A percentile compares a stretch with the other conserved stretches of the same genome.
Conservation (phyloP, 2,329 filamentous ascomycete genomes). For the Annulohypoxylon truncatum region DNA sequence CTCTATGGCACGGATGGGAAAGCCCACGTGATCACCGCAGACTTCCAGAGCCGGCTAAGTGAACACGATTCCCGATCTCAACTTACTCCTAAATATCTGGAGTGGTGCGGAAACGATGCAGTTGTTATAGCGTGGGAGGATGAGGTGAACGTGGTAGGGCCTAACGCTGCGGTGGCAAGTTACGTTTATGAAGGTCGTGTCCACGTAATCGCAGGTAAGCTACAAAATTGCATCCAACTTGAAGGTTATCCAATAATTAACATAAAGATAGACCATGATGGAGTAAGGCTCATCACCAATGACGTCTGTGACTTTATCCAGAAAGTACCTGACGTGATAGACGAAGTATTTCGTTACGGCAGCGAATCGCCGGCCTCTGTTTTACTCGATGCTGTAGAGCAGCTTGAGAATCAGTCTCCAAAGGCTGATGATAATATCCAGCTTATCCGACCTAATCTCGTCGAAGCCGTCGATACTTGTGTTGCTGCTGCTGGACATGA, state of each 20-base stretch:
- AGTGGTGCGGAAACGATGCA: constrained; percentile 97
- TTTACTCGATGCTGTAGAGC: constrained; percentile 90
- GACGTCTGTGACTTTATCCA: constrained; percentile 98
- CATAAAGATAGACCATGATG: constrained; percentile 72
- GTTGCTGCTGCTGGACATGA: constrained; percentile 94
- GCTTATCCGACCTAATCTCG: constrained; percentile 85
- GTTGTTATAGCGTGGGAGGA: constrained; percentile 97
- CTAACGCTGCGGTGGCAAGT: constrained; percentile 77
- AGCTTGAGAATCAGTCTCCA: constrained; percentile 91
- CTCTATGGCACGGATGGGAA: constrained; percentile 88
- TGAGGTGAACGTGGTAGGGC: constrained; percentile 93
- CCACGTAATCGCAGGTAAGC: constrained; percentile 83
- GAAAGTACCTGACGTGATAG: constrained; percentile 85
- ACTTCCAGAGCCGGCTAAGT: constrained; percentile 91
- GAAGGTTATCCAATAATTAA: constrained; percentile 32
- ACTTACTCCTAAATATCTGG: constrained; percentile 85
- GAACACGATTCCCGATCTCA: constrained; percentile 91
- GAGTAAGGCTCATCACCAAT: constrained; percentile 89
- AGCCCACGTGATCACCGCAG: constrained; percentile 92
- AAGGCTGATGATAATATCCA: constrained; percentile 99
- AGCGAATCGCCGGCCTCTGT: constrained; percentile 91
- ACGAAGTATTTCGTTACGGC: constrained; percentile 89
- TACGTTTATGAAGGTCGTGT: constrained; percentile 94
- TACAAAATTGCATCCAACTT: background rate
- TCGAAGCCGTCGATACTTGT: constrained; percentile 93